Evolutionary conservation across 495 filamentous ascomycete genomes (phyloP).

Genomic region (Penicillium angulare): DNA sequence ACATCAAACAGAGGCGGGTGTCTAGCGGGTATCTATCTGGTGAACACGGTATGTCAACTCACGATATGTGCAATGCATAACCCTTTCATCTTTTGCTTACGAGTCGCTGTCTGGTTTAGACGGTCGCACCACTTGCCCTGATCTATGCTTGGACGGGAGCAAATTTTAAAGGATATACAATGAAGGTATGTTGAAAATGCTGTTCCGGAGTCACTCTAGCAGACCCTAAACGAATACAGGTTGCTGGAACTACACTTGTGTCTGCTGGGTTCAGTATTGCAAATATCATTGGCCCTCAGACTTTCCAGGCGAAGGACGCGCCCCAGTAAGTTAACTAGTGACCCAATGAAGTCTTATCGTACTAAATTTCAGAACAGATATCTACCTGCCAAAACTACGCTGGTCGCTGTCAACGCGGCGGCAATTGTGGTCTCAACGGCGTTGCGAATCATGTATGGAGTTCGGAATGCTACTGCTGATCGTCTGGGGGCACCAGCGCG

Average conservation of each 20-base stretch:
- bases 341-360: too few species aligned
- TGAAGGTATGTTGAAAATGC: conserved; percentile 29
- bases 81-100: too few species aligned
- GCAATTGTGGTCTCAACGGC: conserved; percentile 39
- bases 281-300: conserved; percentile 60
- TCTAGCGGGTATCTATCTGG: conserved; percentile 62
- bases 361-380: too few species aligned
- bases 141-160: conserved; percentile 49
- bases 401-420: conserved; percentile 47
- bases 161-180: conserved; percentile 48
- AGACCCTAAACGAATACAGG: conserved; percentile 4
- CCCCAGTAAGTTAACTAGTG: conserved; percentile 38
- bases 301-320: conserved; percentile 51
- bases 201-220: background rate
- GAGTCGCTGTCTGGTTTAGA: conserved; percentile 12
- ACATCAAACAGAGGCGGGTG: conserved; percentile 46
- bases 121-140: conserved; percentile 38
- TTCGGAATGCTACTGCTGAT: conserved; percentile 21
- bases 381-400: conserved; percentile 59
- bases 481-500: conserved; percentile 15
- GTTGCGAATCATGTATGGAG: conserved; percentile 39
- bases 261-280: conserved; percentile 50
- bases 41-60: conserved; percentile 51
- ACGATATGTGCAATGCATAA: too few species aligned
- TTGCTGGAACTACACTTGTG: conserved; percentile 33